These are phyloP conservation scores for Cystobasidium sp. DNA, from an alignment of 1,284 basidiomycete genomes.

Conservation along the genomic window DNA sequence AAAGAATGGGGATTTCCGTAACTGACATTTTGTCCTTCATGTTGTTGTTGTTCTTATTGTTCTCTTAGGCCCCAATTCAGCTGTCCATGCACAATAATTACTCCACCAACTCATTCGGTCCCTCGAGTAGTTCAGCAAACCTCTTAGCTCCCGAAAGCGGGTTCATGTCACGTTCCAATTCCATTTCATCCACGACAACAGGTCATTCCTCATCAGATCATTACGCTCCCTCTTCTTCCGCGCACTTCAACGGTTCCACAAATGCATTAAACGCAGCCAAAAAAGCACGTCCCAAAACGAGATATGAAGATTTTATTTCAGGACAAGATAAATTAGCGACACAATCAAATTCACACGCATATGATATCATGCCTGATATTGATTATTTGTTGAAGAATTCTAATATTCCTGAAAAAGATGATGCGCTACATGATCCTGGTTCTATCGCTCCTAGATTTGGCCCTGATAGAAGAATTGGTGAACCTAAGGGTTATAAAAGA, in stretches of 20 bases:
- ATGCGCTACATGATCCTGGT: slow-evolving; percentile 45
- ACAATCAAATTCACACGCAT: slow-evolving; percentile 15
- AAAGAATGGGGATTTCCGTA: background rate
- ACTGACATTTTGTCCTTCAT: background rate
- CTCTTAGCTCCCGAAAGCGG: slow-evolving; percentile 19
- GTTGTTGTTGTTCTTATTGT: background rate
- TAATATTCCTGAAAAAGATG: slow-evolving; percentile 44
- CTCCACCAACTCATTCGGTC: slow-evolving; percentile 23
- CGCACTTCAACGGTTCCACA: slow-evolving; percentile 12
- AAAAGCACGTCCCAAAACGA: slow-evolving; percentile 40
- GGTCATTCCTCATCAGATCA: slow-evolving; percentile 19
- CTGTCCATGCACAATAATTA: slow-evolving; percentile 33
- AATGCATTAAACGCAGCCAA: slow-evolving; percentile 29
- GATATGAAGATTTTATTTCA: slow-evolving; percentile 37
- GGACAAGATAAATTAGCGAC: slow-evolving; percentile 29
- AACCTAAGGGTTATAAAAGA: slow-evolving; percentile 29
- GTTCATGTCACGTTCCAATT: slow-evolving; percentile 14
- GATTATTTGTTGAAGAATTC: slow-evolving; percentile 18
- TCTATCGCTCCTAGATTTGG: slow-evolving; percentile 47
- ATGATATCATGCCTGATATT: slow-evolving; percentile 44
- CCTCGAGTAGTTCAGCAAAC: slow-evolving; percentile 26
- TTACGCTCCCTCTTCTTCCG: no score
- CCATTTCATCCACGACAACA: slow-evolving; percentile 21
- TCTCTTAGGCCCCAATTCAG: slow-evolving; percentile 29
- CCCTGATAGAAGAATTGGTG: slow-evolving; percentile 47